These are phyloP conservation scores for Tetrahymena elliotti DNA, from an alignment of 73 alveolate genomes.

Conservation along the genomic window DNA sequence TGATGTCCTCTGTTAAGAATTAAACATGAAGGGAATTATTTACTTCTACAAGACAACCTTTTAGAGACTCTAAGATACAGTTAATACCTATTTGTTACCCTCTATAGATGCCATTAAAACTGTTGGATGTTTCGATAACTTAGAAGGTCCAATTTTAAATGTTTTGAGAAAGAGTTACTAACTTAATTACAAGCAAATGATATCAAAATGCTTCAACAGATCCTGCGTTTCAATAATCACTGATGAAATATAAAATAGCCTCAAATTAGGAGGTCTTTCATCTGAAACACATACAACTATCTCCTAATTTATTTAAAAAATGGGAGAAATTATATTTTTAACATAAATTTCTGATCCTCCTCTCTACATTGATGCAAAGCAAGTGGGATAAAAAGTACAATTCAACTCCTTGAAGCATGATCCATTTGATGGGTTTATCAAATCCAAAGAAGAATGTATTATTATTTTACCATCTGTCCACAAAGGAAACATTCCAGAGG, in stretches of 20 bases:
- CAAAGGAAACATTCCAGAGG: constrained; percentile 40
- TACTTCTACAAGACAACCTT: constrained; percentile 72
- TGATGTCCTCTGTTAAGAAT: constrained; percentile 87
- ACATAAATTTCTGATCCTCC: constrained; percentile 77
- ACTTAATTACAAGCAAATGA: constrained; percentile 74
- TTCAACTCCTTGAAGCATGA: constrained; percentile 83
- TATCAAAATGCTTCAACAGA: constrained; percentile 46
- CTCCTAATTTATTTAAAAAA: constrained; percentile 35
- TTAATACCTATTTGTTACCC: constrained; percentile 72
- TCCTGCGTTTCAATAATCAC: constrained; percentile 52
- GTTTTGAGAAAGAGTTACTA: constrained; percentile 89
- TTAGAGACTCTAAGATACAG: constrained; percentile 50
- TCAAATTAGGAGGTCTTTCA: constrained; percentile 36
- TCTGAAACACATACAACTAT: constrained; percentile 62
- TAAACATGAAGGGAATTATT: constrained; percentile 84
- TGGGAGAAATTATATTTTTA: constrained; percentile 59
- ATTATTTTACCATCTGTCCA: constrained; percentile 81
- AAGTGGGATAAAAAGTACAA: constrained; percentile 81
- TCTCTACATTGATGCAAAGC: constrained; percentile 59
- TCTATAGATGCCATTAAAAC: constrained; percentile 59
- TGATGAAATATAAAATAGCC: constrained; percentile 53
- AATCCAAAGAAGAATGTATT: constrained; percentile 77
- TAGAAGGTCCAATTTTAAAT: constrained; percentile 91
- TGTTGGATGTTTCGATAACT: constrained; percentile 60
- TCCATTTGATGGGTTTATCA: constrained; percentile 92